These are phyloP conservation scores for Penicillium paneum DNA, from an alignment of 2,329 filamentous ascomycete genomes.

Conservation along the genomic window DNA sequence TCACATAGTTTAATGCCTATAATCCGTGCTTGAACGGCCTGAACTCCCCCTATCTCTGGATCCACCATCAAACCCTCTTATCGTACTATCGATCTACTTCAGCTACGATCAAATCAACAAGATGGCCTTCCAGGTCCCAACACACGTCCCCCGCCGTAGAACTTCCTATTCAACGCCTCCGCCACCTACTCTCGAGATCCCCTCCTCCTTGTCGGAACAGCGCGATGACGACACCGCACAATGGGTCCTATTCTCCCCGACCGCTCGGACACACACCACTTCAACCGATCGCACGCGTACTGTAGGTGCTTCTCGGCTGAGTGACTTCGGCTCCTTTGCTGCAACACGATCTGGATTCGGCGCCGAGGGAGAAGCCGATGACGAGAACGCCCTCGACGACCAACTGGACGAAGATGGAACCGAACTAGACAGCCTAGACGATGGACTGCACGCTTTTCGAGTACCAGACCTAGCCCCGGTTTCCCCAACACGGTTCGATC, in stretches of 20 bases:
- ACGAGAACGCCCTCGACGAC: conserved; percentile 60
- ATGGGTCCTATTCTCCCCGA: conserved; percentile 93
- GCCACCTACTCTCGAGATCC: conserved; percentile 28
- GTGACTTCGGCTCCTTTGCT: conserved; percentile 75
- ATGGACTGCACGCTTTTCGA: conserved; percentile 84
- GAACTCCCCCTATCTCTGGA: background rate
- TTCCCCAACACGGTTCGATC: conserved; percentile 46
- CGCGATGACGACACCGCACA: conserved; percentile 73
- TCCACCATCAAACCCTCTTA: background rate
- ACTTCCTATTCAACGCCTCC: conserved; percentile 33
- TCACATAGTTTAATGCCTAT: background rate
- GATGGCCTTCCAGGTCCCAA: conserved; percentile 41
- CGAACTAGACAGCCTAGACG: conserved; percentile 90
- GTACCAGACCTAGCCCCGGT: conserved; percentile 52
- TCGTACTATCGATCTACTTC: conserved; percentile 8
- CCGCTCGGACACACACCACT: conserved; percentile 66
- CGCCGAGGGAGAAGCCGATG: conserved; percentile 32
- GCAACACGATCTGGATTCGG: conserved; percentile 56
- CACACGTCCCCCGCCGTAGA: conserved; percentile 35
- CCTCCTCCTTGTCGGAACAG: conserved; percentile 34
- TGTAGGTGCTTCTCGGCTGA: conserved; percentile 68
- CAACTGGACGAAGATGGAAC: conserved; percentile 54
- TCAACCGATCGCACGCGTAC: conserved; percentile 62
- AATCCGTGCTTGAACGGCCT: background rate
- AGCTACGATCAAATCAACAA: conserved; percentile 1